Conservation (phyloP, 2,329 filamentous ascomycete genomes). For the Beauveria scarabaeidicola region DNA sequence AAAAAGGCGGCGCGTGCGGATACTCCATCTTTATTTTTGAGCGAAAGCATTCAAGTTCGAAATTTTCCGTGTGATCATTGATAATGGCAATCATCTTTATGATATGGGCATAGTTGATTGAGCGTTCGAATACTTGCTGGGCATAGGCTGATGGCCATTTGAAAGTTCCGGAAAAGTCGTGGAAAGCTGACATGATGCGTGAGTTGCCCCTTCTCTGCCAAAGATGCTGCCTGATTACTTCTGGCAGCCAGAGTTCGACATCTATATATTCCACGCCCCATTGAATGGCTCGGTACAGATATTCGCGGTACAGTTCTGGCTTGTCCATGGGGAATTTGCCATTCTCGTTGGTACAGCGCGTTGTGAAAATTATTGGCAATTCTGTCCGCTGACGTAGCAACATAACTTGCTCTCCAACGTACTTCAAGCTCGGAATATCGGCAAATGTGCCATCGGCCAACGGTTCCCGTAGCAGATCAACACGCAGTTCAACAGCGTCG, state of each 20-base stretch:
- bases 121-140: conserved; percentile 61
- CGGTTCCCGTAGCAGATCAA: conserved; percentile 71
- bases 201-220: conserved; percentile 66
- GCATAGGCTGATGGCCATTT: conserved; percentile 72
- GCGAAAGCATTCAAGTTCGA: conserved; percentile 83
- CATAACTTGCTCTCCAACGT: conserved; percentile 83
- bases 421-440: conserved; percentile 66
- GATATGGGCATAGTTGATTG: conserved; percentile 69
- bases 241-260: conserved; percentile 79
- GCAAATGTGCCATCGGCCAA: conserved; percentile 52
- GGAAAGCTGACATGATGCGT: conserved; percentile 85
- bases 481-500: conserved; percentile 76
- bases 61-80: conserved; percentile 75
- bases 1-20: conserved; percentile 63
- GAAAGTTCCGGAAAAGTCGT: conserved; percentile 78
- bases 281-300: conserved; percentile 75
- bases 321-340: conserved; percentile 79
- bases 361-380: conserved; percentile 84
- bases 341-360: conserved; percentile 72
- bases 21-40: conserved; percentile 64
- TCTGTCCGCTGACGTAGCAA: conserved; percentile 74
- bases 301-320: conserved; percentile 64
- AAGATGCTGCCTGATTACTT: conserved; percentile 59
- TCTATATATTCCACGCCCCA: conserved; percentile 90
- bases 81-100: conserved; percentile 88